Evolutionary conservation across 208 protist species (phyloP).

Genomic region (Trypanosoma scelopori): DNA sequence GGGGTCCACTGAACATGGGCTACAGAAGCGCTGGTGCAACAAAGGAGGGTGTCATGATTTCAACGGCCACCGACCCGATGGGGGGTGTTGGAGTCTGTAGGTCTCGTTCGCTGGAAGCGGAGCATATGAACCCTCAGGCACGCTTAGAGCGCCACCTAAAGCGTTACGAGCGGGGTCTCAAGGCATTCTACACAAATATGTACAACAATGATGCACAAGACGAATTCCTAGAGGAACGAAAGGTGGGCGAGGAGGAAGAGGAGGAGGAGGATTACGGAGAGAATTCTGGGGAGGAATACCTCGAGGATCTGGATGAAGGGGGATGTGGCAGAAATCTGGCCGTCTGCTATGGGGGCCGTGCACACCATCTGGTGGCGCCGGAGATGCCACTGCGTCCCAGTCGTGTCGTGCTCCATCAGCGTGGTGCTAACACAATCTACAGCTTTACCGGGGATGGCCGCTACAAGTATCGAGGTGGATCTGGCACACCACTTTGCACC

Average conservation of each 20-base stretch:
- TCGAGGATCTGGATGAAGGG: not conserved
- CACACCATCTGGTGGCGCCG: slow-evolving; percentile 11
- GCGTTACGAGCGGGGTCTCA: slow-evolving; percentile 52
- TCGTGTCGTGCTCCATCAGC: slow-evolving; percentile 31
- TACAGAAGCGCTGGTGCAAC: not conserved
- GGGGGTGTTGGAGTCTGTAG: not conserved
- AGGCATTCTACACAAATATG: slow-evolving; percentile 24
- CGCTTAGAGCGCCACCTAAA: slow-evolving; percentile 65
- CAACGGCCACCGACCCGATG: not conserved
- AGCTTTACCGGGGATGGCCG: slow-evolving; percentile 71
- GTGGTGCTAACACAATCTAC: slow-evolving; percentile 73
- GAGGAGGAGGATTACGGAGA: slow-evolving; percentile 6
- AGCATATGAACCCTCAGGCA: slow-evolving; percentile 43
- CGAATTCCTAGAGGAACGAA: not conserved
- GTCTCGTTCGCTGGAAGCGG: slow-evolving; percentile 5
- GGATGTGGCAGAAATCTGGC: not conserved
- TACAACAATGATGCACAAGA: slow-evolving; percentile 3
- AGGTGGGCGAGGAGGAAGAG: slow-evolving; percentile 3
- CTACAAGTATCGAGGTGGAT: slow-evolving; percentile 55
- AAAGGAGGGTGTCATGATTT: slow-evolving; percentile 14
- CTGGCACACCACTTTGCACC: slow-evolving; percentile 36
- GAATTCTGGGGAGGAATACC: slow-evolving; percentile 10
- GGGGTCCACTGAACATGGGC: not conserved
- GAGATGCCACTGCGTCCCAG: slow-evolving; percentile 22
- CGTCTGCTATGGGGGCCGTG: slow-evolving; percentile 6